Conservation (phyloP, 2,329 filamentous ascomycete genomes). For the Cladosporium velox region DNA sequence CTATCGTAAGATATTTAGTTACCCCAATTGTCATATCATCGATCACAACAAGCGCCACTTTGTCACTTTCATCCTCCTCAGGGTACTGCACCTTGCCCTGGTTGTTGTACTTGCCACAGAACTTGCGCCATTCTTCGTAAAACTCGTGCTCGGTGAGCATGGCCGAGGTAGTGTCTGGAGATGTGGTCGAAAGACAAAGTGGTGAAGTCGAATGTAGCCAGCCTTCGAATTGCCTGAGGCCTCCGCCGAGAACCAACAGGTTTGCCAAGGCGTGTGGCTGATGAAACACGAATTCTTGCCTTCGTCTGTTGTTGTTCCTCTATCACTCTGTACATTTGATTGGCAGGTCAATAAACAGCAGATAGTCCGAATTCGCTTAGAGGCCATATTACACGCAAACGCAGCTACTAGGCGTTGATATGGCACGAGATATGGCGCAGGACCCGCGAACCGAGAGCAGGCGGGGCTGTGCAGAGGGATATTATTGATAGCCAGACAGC, state of each 20-base stretch:
- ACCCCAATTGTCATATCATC: slow-evolving; percentile 15
- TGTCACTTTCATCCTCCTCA: slow-evolving; percentile 16
- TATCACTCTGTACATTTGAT: no score
- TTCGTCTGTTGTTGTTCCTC: no score
- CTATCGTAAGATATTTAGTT: neutral
- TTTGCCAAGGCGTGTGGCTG: slow-evolving; percentile 7
- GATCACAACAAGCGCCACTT: slow-evolving; percentile 19
- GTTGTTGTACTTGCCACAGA: slow-evolving; percentile 12
- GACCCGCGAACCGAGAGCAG: slow-evolving; percentile 9
- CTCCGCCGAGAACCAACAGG: neutral
- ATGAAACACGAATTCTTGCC: no score
- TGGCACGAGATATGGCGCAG: slow-evolving; percentile 1
- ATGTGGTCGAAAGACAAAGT: slow-evolving; percentile 3
- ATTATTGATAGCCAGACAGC: slow-evolving; percentile 2
- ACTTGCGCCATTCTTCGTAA: slow-evolving; percentile 15
- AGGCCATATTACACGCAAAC: neutral
- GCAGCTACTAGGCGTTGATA: slow-evolving; percentile 4
- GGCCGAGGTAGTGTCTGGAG: slow-evolving; percentile 5
- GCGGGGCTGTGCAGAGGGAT: slow-evolving; percentile 6
- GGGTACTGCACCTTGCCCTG: slow-evolving; percentile 10
- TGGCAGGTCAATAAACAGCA: no score
- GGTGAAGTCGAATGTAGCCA: slow-evolving; percentile 9
- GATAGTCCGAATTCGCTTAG: neutral
- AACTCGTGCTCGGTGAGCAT: slow-evolving; percentile 19
- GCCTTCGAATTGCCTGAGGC: neutral